A percentile compares a stretch with the other conserved stretches of the same genome.
These are phyloP conservation scores for Keithomyces neogunnii DNA, from an alignment of 2,329 filamentous ascomycete genomes.

Conservation along the genomic window DNA sequence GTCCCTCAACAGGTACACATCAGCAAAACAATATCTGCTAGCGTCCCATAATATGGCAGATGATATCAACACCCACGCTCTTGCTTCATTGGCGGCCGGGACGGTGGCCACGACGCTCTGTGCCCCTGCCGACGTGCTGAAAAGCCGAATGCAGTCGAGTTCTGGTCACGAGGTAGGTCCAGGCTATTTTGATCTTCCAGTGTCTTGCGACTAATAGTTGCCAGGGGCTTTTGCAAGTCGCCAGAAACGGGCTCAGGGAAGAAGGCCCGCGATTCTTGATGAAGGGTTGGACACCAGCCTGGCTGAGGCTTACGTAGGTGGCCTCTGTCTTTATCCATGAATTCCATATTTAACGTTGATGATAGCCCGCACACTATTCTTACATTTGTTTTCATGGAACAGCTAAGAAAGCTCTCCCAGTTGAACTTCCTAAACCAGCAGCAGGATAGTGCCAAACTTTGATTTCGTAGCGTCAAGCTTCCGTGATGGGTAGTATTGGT, in stretches of 20 bases:
- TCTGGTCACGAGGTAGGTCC: constrained; percentile 16
- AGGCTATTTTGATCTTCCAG: background rate
- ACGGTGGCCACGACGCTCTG: constrained; percentile 37
- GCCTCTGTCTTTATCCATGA: constrained; percentile 7
- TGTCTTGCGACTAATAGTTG: background rate
- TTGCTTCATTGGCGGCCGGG: constrained; percentile 32
- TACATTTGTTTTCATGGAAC: constrained; percentile 38
- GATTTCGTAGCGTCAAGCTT: background rate
- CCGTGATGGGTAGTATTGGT: no score
- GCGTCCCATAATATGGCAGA: constrained; percentile 22
- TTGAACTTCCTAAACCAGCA: background rate
- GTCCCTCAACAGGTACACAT: constrained; percentile 15
- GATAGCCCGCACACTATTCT: constrained; percentile 32
- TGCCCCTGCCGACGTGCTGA: constrained; percentile 35
- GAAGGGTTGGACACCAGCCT: constrained; percentile 38
- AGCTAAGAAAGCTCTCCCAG: constrained; percentile 26
- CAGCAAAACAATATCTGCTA: constrained; percentile 24
- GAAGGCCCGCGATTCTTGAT: constrained; percentile 34
- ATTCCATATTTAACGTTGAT: background rate
- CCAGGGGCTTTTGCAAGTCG: constrained; percentile 23
- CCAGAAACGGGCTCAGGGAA: constrained; percentile 24
- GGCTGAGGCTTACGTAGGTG: constrained; percentile 32
- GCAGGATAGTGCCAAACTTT: background rate
- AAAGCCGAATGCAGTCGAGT: constrained; percentile 30
- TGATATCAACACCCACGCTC: constrained; percentile 30